Evolutionary conservation across 2,329 filamentous ascomycete genomes (phyloP).

Genomic region (Drechslerella dactyloides): DNA sequence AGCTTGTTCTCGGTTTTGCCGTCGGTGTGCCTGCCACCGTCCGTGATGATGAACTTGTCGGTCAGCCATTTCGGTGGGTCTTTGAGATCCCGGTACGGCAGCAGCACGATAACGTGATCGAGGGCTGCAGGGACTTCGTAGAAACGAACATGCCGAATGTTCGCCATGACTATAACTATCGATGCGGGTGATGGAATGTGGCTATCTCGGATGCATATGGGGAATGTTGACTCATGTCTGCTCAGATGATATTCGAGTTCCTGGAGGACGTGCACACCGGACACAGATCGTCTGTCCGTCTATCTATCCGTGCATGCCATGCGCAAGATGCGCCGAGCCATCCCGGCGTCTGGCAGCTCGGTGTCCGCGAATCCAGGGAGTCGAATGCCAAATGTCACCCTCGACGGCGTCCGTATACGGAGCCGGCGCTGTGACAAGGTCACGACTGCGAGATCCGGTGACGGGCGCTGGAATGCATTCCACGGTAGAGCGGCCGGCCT

Average conservation of each 20-base stretch:
- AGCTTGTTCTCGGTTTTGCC: constrained; percentile 68
- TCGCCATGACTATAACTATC: too few relatives aligned
- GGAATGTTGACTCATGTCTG: too few relatives aligned
- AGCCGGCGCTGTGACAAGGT: neutral
- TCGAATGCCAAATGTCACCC: neutral
- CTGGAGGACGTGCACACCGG: too few relatives aligned
- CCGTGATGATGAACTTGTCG: constrained; percentile 65
- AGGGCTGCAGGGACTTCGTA: constrained; percentile 57
- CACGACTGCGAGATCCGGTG: constrained; percentile 4
- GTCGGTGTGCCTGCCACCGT: constrained; percentile 69
- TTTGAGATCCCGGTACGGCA: constrained; percentile 63
- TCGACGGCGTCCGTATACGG: neutral
- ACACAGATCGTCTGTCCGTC: neutral
- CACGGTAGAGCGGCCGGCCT: neutral
- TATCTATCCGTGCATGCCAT: neutral
- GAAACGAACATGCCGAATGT: too few relatives aligned
- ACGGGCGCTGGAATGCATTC: neutral
- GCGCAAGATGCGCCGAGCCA: neutral
- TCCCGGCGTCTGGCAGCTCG: neutral
- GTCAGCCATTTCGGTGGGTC: constrained; percentile 63
- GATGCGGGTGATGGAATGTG: too few relatives aligned
- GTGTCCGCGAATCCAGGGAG: neutral
- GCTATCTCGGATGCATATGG: too few relatives aligned
- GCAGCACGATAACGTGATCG: constrained; percentile 71
- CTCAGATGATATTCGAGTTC: too few relatives aligned